A percentile compares a stretch with the other conserved stretches of the same genome.
These are phyloP conservation scores for Proliferodiscus dingleyae DNA, from an alignment of 2,329 filamentous ascomycete genomes.

Conservation along the genomic window DNA sequence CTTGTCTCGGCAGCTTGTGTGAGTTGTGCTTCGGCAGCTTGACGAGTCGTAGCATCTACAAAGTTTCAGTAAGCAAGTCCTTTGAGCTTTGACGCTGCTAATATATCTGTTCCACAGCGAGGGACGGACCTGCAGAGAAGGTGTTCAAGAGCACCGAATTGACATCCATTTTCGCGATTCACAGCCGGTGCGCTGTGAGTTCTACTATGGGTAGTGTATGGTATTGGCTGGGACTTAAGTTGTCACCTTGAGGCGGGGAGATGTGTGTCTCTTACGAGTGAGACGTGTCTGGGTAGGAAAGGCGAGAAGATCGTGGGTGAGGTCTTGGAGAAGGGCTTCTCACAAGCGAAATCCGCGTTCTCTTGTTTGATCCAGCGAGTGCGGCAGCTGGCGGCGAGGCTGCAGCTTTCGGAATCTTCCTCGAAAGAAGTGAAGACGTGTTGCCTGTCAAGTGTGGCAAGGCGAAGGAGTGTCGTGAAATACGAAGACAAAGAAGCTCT, in stretches of 20 bases:
- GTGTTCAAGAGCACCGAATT: conserved; percentile 97
- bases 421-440: conserved; percentile 14
- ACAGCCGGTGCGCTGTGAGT: conserved; percentile 23
- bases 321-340: conserved; percentile 19
- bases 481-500: conserved; percentile 4
- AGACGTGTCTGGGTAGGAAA: conserved; percentile 14
- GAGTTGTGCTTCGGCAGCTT: conserved; percentile 90
- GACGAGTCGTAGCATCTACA: conserved; percentile 82
- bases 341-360: conserved; percentile 20
- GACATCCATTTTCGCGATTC: conserved; percentile 74
- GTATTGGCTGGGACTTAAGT: conserved; percentile 5
- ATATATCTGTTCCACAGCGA: conserved; percentile 5
- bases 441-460: conserved; percentile 6
- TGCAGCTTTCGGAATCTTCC: conserved; percentile 12
- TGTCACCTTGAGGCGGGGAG: conserved; percentile 7
- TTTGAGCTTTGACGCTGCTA: neutral
- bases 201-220: conserved; percentile 6
- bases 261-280: conserved; percentile 10
- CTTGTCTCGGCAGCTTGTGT: conserved; percentile 87
- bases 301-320: conserved; percentile 6
- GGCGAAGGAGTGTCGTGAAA: conserved; percentile 24
- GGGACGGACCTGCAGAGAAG: conserved; percentile 77
- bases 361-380: conserved; percentile 6
- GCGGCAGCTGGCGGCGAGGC: conserved; percentile 16
- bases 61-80: conserved; percentile 30